Evolutionary conservation across 345 rosid species (phyloP).

Genomic region (Moricandia arvensis): DNA sequence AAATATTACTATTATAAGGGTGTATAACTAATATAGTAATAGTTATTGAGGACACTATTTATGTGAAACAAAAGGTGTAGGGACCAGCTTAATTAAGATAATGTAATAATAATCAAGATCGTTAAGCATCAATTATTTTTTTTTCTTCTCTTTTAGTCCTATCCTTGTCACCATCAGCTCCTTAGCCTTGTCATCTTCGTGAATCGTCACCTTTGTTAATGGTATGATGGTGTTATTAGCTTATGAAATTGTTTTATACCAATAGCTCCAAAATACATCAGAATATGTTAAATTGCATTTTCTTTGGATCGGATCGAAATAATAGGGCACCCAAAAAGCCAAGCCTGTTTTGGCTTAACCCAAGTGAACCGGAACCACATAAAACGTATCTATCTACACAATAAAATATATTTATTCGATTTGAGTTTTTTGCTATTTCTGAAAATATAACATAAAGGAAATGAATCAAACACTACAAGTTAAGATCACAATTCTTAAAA

Average conservation of each 20-base stretch:
- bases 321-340: not conserved
- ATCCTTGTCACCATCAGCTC: slow-evolving; percentile 4
- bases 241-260: not conserved
- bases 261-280: slow-evolving; percentile 11
- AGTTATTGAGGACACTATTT: not conserved
- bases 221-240: not conserved
- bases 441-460: not conserved
- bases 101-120: slow-evolving; percentile 20
- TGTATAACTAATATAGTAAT: not conserved
- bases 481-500: not conserved
- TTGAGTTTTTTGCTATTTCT: not conserved
- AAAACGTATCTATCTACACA: not conserved
- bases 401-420: not conserved
- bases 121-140: slow-evolving; percentile 7
- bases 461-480: not conserved
- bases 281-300: not conserved
- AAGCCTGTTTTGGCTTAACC: not conserved
- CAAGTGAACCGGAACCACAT: not conserved
- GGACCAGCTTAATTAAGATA: slow-evolving; percentile 15
- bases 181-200: not conserved
- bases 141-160: not conserved
- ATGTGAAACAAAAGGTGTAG: slow-evolving; percentile 10
- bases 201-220: slow-evolving; percentile 9
- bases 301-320: not conserved
- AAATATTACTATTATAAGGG: not conserved